These are phyloP conservation scores for Schizothecium vesticola DNA, from an alignment of 495 filamentous ascomycete species.

Conservation along the genomic window DNA sequence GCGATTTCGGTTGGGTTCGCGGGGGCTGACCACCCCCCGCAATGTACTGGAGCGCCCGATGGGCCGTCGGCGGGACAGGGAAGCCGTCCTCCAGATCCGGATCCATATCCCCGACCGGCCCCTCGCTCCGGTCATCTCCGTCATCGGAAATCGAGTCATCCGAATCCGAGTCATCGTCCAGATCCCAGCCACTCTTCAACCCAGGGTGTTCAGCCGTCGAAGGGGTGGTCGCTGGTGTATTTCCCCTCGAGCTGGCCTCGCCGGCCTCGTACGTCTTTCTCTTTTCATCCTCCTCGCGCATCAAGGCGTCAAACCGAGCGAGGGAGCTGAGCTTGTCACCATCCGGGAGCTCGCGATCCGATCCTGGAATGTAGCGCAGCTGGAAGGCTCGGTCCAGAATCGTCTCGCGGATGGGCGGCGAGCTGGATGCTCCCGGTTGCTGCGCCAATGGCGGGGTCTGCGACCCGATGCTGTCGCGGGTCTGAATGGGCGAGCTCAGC, in stretches of 20 bases:
- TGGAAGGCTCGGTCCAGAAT: conserved; percentile 57
- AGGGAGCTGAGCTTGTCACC: conserved; percentile 53
- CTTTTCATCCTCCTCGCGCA: conserved; percentile 49
- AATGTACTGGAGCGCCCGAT: conserved; percentile 46
- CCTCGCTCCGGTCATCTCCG: conserved; percentile 39
- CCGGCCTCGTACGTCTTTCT: conserved; percentile 30
- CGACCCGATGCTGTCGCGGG: conserved; percentile 41
- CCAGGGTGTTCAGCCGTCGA: conserved; percentile 6
- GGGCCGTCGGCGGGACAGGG: conserved; percentile 24
- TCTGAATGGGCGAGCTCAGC: conserved; percentile 42
- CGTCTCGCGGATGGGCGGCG: conserved; percentile 47
- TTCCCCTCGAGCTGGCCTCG: conserved; percentile 18
- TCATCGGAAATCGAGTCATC: conserved; percentile 26
- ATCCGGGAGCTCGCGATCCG: conserved; percentile 38
- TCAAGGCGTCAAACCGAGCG: conserved; percentile 54
- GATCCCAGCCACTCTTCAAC: conserved; percentile 45
- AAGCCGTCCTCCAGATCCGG: conserved; percentile 29
- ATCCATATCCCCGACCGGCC: conserved; percentile 28
- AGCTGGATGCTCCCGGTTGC: conserved; percentile 31
- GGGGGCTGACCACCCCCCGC: conserved; percentile 30
- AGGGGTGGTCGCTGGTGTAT: conserved; percentile 8
- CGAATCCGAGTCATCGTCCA: conserved; percentile 32
- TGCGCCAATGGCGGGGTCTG: conserved; percentile 27
- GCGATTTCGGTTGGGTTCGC: conserved; percentile 12
- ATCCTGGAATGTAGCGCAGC: conserved; percentile 50